A percentile compares a stretch with the other conserved stretches of the same genome.
Evolutionary conservation across 441 rosid genomes (phyloP).

Genomic region (Raphanus hybrid): DNA sequence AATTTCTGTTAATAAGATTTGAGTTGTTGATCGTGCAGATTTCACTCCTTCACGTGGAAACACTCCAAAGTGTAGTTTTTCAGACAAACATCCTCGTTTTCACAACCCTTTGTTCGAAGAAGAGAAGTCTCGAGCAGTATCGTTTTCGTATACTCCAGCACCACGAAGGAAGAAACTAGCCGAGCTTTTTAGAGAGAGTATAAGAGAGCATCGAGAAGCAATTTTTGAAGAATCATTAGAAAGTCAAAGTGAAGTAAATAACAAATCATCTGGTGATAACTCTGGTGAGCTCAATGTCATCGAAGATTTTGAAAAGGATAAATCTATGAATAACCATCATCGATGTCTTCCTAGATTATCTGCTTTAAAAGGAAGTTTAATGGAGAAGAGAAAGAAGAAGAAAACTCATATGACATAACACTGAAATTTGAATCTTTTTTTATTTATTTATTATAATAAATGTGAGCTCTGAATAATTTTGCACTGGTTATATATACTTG

Average conservation of each 20-base stretch:
- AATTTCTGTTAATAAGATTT: not conserved
- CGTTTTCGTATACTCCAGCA: slow-evolving; percentile 50
- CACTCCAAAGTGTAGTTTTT: slow-evolving; percentile 54
- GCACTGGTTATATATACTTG: not conserved
- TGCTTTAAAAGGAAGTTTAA: slow-evolving; percentile 51
- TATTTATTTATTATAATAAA: slow-evolving; percentile 13
- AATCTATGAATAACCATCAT: slow-evolving; percentile 43
- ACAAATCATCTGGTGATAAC: slow-evolving; percentile 43
- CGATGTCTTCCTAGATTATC: slow-evolving; percentile 71
- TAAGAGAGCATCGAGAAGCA: slow-evolving; percentile 36
- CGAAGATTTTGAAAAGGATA: slow-evolving; percentile 46
- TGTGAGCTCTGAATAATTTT: not conserved
- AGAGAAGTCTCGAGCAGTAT: slow-evolving; percentile 42
- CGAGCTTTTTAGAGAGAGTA: slow-evolving; percentile 73
- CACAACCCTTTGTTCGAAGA: slow-evolving; percentile 39
- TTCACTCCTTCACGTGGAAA: slow-evolving; percentile 78
- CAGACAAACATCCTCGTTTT: slow-evolving; percentile 51
- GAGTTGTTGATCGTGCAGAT: slow-evolving; percentile 46
- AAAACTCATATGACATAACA: slow-evolving; percentile 11
- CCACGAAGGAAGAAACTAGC: slow-evolving; percentile 67
- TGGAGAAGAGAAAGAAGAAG: slow-evolving; percentile 61
- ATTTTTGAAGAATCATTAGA: slow-evolving; percentile 16
- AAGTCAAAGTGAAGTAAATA: slow-evolving; percentile 24
- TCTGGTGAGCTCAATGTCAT: slow-evolving; percentile 57
- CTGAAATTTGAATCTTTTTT: not conserved